Conservation (phyloP, 495 filamentous ascomycete species). For the Apodospora peruviana region DNA sequence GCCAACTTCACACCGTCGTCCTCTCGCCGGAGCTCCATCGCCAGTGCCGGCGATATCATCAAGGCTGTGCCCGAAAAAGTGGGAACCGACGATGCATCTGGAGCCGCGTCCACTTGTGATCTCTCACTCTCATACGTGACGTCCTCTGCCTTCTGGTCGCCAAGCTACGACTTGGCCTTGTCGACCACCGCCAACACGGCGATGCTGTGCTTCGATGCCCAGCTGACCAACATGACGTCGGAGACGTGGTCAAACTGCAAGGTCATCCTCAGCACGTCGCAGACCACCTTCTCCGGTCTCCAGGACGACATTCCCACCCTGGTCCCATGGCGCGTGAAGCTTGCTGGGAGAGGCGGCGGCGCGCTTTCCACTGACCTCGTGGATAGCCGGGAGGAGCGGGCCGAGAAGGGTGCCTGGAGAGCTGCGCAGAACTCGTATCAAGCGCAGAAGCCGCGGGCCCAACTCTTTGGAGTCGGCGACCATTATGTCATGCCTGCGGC, state of each 20-base stretch:
- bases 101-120: conserved; percentile 30
- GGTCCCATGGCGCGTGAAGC: conserved; percentile 54
- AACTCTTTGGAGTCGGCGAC: conserved; percentile 26
- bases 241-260: conserved; percentile 65
- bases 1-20: conserved; percentile 44
- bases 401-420: conserved; percentile 18
- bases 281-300: conserved; percentile 57
- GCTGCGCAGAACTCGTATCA: conserved; percentile 13
- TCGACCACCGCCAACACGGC: conserved; percentile 51
- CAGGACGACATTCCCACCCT: conserved; percentile 54
- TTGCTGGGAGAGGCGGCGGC: conserved; percentile 23
- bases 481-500: too few species aligned
- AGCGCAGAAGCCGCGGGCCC: conserved; percentile 25
- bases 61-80: conserved; percentile 22
- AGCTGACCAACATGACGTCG: conserved; percentile 57
- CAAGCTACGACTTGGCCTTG: conserved; percentile 61
- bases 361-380: conserved; percentile 13
- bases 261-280: conserved; percentile 62
- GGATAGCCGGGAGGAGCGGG: conserved; percentile 23
- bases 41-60: conserved; percentile 30
- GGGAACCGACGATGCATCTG: conserved; percentile 9
- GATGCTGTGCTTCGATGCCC: conserved; percentile 56
- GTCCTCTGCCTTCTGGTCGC: conserved; percentile 55
- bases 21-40: conserved; percentile 51
- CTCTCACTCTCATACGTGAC: conserved; percentile 61